Evolutionary conservation across 257 asterid genomes (phyloP), one percentile per base, ranked within the genome.

Genomic region (Ilex aquifolium): DNA sequence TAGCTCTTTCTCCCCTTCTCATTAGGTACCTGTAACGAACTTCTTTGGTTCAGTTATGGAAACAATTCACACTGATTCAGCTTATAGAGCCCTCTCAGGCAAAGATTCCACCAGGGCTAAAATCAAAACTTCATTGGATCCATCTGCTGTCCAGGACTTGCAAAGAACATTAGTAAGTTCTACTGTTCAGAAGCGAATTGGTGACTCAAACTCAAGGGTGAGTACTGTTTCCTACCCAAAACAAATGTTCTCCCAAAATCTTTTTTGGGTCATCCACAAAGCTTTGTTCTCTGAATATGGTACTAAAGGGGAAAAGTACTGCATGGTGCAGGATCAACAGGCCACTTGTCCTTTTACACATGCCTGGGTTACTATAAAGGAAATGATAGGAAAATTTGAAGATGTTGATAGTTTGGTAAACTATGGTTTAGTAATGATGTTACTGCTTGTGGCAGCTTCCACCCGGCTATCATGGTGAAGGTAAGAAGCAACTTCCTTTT

Each of bases 1-100:
- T 49, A 12, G 4, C 62, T 69, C 40, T 64, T 53, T 63, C 61
- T 65, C 51, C 54, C 65, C 66, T 52, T 51, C 64, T 71, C 2
- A 36, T 31, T 67, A 88, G 98, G 98, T 91, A 57, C 95, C 96
- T 0, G 95, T 88, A 72, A 88, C 96, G 69, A 91, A 91, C 85
- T 91, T 91, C 82, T 91, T 91, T 65, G 96, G 98, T 69, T 91
- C 96, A 42, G 92, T 91, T 65, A 88, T 88, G 98, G 95, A 91
- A 79, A 91, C 86, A 6, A 78, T 91, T 81, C 95, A 83, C 73
- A 88, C 96, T 1, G 92, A 86, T 77, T 83, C 94, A 50, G 86
- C 95, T 32, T 86, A 91, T 74, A 77, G 65, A 72, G 87, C 80
- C 61, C 74, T 81, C 74, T 62, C 85, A 12, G 65, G 77, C 59